Base-by-base conservation (phyloP, 2,329 filamentous ascomycete genomes). In the Monilinia fructicola region DNA sequence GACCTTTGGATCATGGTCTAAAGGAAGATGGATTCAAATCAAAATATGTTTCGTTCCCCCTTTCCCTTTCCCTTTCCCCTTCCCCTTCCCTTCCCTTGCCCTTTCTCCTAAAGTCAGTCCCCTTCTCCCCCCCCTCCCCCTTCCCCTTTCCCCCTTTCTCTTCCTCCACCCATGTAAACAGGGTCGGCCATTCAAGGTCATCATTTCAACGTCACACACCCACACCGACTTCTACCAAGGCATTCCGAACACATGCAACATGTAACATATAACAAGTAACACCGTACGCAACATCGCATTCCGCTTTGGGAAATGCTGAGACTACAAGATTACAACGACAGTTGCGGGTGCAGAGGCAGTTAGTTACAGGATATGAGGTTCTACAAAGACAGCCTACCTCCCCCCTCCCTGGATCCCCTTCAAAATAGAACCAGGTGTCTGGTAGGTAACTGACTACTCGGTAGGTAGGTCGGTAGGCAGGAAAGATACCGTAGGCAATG, bases 111-210 rank as follows among this genome's bases (percentile, higher is more conserved):
- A n/a, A n/a, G n/a, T 3, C 6, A 6, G 6, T 3, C 40, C 6
- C 31, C 31, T 6, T 35, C 31, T 7, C 31, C 9, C 31, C 9
- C 31, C 3, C 31, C 9, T 6, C 9, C 31, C 31, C 31, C 7
- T 54, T 48, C 59, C 59, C 59, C 59, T 62, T 62, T 62, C 44
- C 44, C 56, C 42, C 26, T 59, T 59, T 46, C 26, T n/a, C 26
- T 3, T 3, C 11, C 11, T 1, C 16, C 6, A 46, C 42, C 42
- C 56, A 54, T 56, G 50, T 23, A 65, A 31, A n/a, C 62, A 50
- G 42, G 42, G 52, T n/a, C 42, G 42, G 52, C 16, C 42, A 23
- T 35, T 35, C 31, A 35, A 35, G 31, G 5, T 35, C 31, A 35
- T 35, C 31, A 35, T 35, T 35, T 35, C 31, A 23, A 6, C 5